phyloP scores from a whole-genome alignment of 768 basidiomycete genomes.

The Nidularia pulvinata region DNA sequence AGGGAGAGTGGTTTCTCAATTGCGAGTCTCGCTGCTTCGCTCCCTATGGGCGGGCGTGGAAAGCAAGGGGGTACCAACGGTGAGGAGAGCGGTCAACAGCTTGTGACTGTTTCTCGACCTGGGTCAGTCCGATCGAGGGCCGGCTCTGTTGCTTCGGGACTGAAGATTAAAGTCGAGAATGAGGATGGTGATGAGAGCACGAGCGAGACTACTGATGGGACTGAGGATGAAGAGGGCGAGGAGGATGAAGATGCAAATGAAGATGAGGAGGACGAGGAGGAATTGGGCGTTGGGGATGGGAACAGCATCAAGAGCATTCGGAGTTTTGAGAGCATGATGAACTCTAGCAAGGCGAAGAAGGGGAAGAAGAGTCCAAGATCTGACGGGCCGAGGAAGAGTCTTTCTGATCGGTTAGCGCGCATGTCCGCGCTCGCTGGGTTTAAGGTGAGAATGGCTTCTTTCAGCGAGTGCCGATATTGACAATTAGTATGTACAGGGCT shows the following conservation, averaged over 20 bases:
- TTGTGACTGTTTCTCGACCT: slow-evolving; percentile 44
- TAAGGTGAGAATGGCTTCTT: slow-evolving; percentile 23
- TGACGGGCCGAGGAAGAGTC: slow-evolving; percentile 52
- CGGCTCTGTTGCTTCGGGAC: slow-evolving; percentile 9
- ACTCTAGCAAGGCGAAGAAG: slow-evolving; percentile 29
- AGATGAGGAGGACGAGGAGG: slow-evolving; percentile 35
- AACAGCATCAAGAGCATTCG: slow-evolving; percentile 13
- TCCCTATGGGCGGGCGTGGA: slow-evolving; percentile 47
- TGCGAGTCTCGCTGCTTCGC: slow-evolving; percentile 64
- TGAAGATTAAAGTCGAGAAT: slow-evolving; percentile 30
- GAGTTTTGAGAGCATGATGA: slow-evolving; percentile 4
- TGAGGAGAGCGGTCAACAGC: slow-evolving; percentile 44
- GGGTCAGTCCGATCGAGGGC: slow-evolving; percentile 30
- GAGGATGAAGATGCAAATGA: slow-evolving; percentile 39
- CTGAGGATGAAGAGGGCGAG: slow-evolving; percentile 38
- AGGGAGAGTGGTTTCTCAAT: slow-evolving; percentile 85
- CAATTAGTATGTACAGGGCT: slow-evolving; percentile 10
- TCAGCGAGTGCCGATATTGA: not conserved
- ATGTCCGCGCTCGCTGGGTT: slow-evolving; percentile 63
- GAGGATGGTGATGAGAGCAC: slow-evolving; percentile 37
- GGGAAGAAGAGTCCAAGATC: slow-evolving; percentile 30
- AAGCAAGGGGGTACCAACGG: slow-evolving; percentile 19
- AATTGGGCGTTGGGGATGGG: slow-evolving; percentile 29
- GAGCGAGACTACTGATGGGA: slow-evolving; percentile 32
- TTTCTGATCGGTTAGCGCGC: slow-evolving; percentile 82